Base-by-base conservation (phyloP, 805 yeast genomes). In the Clavispora santaluciae region DNA sequence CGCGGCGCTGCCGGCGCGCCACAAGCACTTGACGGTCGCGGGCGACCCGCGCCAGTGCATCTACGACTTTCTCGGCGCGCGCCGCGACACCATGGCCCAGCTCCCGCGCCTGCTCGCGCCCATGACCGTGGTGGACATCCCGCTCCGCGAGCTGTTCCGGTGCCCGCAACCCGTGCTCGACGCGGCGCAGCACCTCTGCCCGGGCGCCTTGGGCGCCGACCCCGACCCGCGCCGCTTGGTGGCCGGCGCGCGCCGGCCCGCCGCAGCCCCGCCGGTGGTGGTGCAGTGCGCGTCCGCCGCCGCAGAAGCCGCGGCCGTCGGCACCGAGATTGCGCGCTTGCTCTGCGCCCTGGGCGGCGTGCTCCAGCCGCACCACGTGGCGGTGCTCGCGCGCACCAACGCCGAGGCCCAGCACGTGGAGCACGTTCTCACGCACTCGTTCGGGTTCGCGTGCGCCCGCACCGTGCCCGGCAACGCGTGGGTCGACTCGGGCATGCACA, bases 41-140 rank as follows among this genome's bases (percentile, higher is more conserved):
- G 90, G 90, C 1, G 91, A 85, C 59, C 75, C 79, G 1, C 70
- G 78, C 54, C 91, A 85, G 59, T 72, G 84, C 39, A 80, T 85
- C 22, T 85, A 81, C 55, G 79, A 70, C 22, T 85, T 85, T 54
- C 54, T 83, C 30, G 86, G 87, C 0, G 67, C 81, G 0, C 64
- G 67, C 33, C 65, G 67, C 1, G 38, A 55, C 3, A 60, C 66
- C 3, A 56, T 73, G 54, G 38, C 47, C n/a, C 38, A 46, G 9
- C 40, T 68, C 9, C 46, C 37, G n/a, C 22, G 34, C 6, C 45
- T 48, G 15, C 55, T 68, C 28, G 59, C 60, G 0, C 40, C 36
- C 7, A 46, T 40, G 44, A 35, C 38, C 29, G 45, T 55, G 2
- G 54, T 45, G 18, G 63, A 66, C n/a, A 49, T 72, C 1, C 50